These are phyloP conservation scores for Candida palmyrensis DNA, from an alignment of 805 yeast species.

Conservation along the genomic window DNA sequence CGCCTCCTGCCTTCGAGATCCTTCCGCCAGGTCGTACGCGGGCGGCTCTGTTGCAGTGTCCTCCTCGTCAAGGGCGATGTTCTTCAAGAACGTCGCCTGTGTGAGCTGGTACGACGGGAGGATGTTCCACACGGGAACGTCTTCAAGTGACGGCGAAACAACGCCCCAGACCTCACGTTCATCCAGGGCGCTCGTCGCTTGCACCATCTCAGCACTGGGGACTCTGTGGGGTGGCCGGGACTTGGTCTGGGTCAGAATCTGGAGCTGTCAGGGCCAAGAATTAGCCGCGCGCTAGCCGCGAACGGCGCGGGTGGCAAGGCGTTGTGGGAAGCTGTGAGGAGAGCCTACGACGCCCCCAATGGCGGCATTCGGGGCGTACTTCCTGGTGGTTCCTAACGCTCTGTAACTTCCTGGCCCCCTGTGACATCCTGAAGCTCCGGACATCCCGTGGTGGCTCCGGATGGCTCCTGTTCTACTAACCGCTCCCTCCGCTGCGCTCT, in stretches of 20 bases:
- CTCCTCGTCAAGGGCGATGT: constrained; percentile 15
- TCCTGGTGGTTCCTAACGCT: too few relatives aligned
- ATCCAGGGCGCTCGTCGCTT: neutral
- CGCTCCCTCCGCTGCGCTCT: too few relatives aligned
- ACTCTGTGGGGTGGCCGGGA: neutral
- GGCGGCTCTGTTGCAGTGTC: constrained; percentile 19
- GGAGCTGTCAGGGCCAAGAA: too few relatives aligned
- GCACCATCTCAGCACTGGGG: neutral
- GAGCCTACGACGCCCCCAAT: too few relatives aligned
- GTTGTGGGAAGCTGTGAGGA: too few relatives aligned
- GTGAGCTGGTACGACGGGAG: constrained; percentile 27
- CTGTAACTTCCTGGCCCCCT: too few relatives aligned
- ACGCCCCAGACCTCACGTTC: constrained; percentile 11
- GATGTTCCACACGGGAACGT: constrained; percentile 25
- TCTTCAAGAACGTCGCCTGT: constrained; percentile 24
- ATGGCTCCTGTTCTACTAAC: too few relatives aligned
- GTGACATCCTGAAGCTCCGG: too few relatives aligned
- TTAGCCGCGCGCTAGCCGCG: neutral
- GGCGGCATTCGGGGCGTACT: too few relatives aligned
- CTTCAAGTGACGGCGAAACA: constrained; percentile 19
- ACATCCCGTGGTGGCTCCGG: too few relatives aligned
- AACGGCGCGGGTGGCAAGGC: too few relatives aligned
- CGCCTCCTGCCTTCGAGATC: neutral
- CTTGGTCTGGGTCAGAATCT: neutral
- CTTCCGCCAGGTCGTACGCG: constrained; percentile 10